Base-by-base conservation (phyloP, 208 protist species). In the Herpetomonas samuelpessoai region DNA sequence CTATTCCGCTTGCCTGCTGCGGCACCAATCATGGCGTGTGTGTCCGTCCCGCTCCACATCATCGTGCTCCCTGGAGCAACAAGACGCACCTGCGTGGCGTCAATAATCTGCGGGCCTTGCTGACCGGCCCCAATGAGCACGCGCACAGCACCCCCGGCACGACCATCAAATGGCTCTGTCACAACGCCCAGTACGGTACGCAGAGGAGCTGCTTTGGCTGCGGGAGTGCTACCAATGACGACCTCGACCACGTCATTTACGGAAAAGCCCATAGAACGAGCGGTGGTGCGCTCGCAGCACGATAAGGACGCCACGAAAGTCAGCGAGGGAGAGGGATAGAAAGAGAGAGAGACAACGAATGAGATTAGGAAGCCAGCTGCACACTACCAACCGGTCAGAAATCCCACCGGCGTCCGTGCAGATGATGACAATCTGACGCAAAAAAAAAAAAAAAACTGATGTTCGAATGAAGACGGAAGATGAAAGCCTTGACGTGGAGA, bases 401-500 rank as follows among this genome's bases (percentile, higher is more conserved):
- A n/a, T n/a, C n/a, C n/a, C n/a, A n/a, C n/a, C n/a, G n/a, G n/a
- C n/a, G n/a, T n/a, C n/a, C n/a, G n/a, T n/a, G n/a, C n/a, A n/a
- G n/a, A n/a, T n/a, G n/a, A n/a, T n/a, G n/a, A n/a, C n/a, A n/a
- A n/a, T n/a, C n/a, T n/a, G n/a, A n/a, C n/a, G n/a, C n/a, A 74
- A 62, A 29, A 63, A 67, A 48, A 61, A 25, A 39, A 57, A 62
- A 53, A 24, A 61, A 53, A 62, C 44, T 45, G 47, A 59, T n/a
- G n/a, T n/a, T n/a, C n/a, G n/a, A n/a, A n/a, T n/a, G n/a, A n/a
- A n/a, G n/a, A n/a, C n/a, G n/a, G n/a, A n/a, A n/a, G n/a, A n/a
- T n/a, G n/a, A n/a, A n/a, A n/a, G n/a, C n/a, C n/a, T n/a, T n/a
- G n/a, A n/a, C n/a, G n/a, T n/a, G n/a, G n/a, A n/a, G n/a, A n/a